Percentiles rank a stretch among this genome's conserved stretches.
phyloP scores from a whole-genome alignment of 1,284 basidiomycete species.

The Tilletia setariae region DNA sequence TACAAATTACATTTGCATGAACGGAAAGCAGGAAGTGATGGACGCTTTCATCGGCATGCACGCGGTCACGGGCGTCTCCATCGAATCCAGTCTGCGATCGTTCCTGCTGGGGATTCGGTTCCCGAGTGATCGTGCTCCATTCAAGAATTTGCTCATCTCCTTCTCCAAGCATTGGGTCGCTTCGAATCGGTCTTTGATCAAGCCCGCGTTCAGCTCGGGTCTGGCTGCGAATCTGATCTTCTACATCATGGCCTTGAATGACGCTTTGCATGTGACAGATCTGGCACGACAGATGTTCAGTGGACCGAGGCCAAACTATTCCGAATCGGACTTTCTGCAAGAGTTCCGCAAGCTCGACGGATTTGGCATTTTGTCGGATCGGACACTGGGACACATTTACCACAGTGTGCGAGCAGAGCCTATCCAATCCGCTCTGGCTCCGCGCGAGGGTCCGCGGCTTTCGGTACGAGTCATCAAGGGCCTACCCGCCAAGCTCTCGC shows the following conservation, averaged over 20 bases:
- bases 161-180: constrained; percentile 86
- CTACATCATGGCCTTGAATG: constrained; percentile 81
- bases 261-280: constrained; percentile 40
- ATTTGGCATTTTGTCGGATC: constrained; percentile 35
- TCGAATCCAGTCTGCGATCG: constrained; percentile 82
- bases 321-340: constrained; percentile 33
- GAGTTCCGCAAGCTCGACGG: constrained; percentile 42
- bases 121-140: constrained; percentile 67
- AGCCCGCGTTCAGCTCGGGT: constrained; percentile 52
- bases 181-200: constrained; percentile 63
- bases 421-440: constrained; percentile 34
- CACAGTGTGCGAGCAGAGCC: constrained; percentile 36
- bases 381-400: constrained; percentile 45
- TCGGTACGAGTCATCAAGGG: constrained; percentile 6
- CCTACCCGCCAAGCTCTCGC: constrained; percentile 35
- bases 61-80: constrained; percentile 73
- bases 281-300: constrained; percentile 27
- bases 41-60: constrained; percentile 82
- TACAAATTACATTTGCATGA: constrained; percentile 71
- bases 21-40: constrained; percentile 69
- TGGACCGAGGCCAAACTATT: constrained; percentile 25
- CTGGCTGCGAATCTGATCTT: constrained; percentile 64
- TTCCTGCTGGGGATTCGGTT: constrained; percentile 73
- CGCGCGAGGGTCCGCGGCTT: constrained; percentile 20
- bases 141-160: constrained; percentile 65